Evolutionary conservation across 2,329 filamentous ascomycete species (phyloP), one percentile per base, ranked within the genome.

Genomic region (Pleomassaria siparia): DNA sequence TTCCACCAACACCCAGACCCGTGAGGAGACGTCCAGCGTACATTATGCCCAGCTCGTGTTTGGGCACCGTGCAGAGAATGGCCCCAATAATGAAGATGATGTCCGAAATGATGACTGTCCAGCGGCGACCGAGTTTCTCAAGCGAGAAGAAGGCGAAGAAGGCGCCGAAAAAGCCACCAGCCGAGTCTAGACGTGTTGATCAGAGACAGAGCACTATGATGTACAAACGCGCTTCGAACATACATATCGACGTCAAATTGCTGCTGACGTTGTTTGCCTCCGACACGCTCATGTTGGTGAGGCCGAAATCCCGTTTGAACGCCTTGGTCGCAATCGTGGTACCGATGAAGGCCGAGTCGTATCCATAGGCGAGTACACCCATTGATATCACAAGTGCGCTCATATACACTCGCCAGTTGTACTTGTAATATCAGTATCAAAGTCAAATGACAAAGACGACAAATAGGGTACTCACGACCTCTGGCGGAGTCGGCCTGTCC

Each of bases 301-400:
- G 52, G 8, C 67, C 65, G 49, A 76, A 76, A 50, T 77, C 77
- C 11, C 60, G 54, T 53, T 74, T 70, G 66, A 82, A 81, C 48
- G 72, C 74, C 15, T 69, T 53, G 21, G 75, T 76, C 2, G 76
- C 72, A 45, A 81, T 80, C 0, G 79, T 81, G 0, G 77, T 80
- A 3, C 79, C 79, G 18, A 81, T 74, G 61, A 81, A 81, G 12
- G 78, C 76, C 2, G 73, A 75, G 53, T 81, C 79, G 55, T 81
- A 80, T 12, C 78, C 77, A 50, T 80, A 80, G 4, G 75, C 76
- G 20, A 63, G 46, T 1, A 57, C 60, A 12, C 78, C 77, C 15
- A 74, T 75, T 4, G 77, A 73, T 37, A 80, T 78, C 24, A 80
- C 69, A n/a, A 73, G 57, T 0, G 76, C 72, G 39, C 76, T 72